Evolutionary conservation across 352 stramenopile genomes (phyloP).

Genomic region (Globisporangium paroecandrum): DNA sequence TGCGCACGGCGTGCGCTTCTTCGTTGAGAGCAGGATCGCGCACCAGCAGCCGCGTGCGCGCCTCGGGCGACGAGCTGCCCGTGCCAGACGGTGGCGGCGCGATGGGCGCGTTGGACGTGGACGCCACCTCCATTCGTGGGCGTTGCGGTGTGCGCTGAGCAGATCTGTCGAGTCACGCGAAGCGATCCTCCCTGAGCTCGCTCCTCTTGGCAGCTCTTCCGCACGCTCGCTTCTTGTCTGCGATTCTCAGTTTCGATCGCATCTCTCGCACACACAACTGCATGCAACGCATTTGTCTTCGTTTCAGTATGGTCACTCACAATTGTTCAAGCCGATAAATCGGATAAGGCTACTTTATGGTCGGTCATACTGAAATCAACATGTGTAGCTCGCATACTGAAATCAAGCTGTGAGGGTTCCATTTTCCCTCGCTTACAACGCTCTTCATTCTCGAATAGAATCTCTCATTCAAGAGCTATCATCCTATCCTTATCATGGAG

Average conservation of each 20-base stretch:
- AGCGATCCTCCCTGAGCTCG: slow-evolving; percentile 2
- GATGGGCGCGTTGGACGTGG: not conserved
- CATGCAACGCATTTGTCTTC: not conserved
- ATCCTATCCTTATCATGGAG: not conserved
- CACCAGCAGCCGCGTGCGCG: slow-evolving; percentile 32
- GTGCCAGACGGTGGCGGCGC: not conserved
- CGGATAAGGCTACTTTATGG: not conserved
- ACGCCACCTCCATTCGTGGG: not conserved
- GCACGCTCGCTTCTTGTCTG: not conserved
- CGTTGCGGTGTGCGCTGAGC: not conserved
- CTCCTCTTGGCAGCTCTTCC: not conserved
- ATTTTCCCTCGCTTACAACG: slow-evolving; percentile 8
- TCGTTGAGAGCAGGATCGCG: slow-evolving; percentile 30
- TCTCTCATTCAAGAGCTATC: not conserved
- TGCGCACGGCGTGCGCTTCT: slow-evolving; percentile 73
- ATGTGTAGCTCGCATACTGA: not conserved
- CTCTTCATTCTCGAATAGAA: slow-evolving; percentile 11
- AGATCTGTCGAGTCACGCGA: not conserved
- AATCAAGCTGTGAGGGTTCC: not conserved
- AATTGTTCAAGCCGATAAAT: not conserved
- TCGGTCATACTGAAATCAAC: not conserved
- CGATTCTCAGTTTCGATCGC: slow-evolving; percentile 6
- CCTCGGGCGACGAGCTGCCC: slow-evolving; percentile 17
- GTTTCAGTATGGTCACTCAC: not conserved
- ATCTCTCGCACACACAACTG: not conserved